Base-by-base conservation (phyloP, 495 filamentous ascomycete genomes). In the Cudoniella acicularis region DNA sequence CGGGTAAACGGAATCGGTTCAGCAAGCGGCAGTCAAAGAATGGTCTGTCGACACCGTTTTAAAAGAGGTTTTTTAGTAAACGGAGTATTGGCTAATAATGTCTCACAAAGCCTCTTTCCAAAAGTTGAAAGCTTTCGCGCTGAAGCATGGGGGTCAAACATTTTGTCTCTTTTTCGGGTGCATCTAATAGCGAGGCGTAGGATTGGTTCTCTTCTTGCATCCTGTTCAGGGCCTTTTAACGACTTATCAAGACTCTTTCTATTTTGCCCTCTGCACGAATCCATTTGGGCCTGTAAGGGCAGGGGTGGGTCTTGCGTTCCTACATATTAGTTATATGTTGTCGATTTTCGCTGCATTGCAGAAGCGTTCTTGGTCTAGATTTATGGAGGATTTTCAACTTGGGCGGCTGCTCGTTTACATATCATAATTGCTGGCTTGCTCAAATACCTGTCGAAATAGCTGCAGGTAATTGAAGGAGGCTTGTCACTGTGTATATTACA, bases 1-100 rank as follows among this genome's bases (percentile, higher is more conserved):
- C 64, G 36, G 67, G 72, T 25, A 79, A 79, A 64, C 81, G 84
- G 52, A 91, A 95, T 70, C 79, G 91, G 30, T 97, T 97, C 72
- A 93, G 89, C 71, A 90, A 90, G 69, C 79, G 92, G 59, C 89
- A 94, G 73, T 92, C 88, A 8, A 96, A 95, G 74, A 94, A 88
- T 67, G 91, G 91, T 18, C 78, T 96, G 23, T 89, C 91, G 11
- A 87, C 91, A 36, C 88, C 89, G 26, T 92, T 93, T 66, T 93
- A 53, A 59, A 54, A 36, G 22, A 0, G 24, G 17, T 16, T 54
- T 30, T 43, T 25, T 3, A 27, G 42, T 30, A 16, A 8, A n/a
- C 23, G 17, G 18, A n/a, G 17, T 45, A 1, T 59, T 18, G 24
- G 43, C 43, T 46, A 21, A 46, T 46, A 54, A 21, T 24, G 51